Conservation (phyloP, 1,284 basidiomycete species). For the Ustilago hordei region DNA sequence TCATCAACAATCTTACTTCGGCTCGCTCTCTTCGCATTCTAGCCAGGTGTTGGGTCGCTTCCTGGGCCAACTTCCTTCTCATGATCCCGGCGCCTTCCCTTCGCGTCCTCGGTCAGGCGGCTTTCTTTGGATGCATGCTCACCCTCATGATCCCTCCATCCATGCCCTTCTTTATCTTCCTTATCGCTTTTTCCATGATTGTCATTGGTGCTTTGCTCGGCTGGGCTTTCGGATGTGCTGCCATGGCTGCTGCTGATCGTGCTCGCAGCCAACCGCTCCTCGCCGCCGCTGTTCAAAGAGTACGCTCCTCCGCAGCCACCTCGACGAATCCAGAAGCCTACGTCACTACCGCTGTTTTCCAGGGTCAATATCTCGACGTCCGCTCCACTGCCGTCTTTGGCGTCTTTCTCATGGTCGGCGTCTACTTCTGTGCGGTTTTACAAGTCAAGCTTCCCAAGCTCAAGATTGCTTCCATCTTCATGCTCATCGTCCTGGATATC, state of each 20-base stretch:
- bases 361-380: constrained; percentile 78
- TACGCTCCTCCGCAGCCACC: constrained; percentile 64
- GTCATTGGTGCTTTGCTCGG: constrained; percentile 77
- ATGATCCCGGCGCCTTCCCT: constrained; percentile 60
- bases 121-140: constrained; percentile 63
- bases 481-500: constrained; percentile 57
- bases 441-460: constrained; percentile 77
- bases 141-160: constrained; percentile 64
- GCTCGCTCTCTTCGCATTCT: constrained; percentile 41
- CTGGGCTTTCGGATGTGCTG: constrained; percentile 81
- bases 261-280: constrained; percentile 75
- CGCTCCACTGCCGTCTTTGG: constrained; percentile 75
- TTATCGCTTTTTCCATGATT: constrained; percentile 73
- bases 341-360: constrained; percentile 73
- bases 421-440: constrained; percentile 75
- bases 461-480: constrained; percentile 73
- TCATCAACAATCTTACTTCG: constrained; percentile 46
- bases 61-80: constrained; percentile 62
- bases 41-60: constrained; percentile 64
- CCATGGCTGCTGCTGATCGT: constrained; percentile 77
- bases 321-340: constrained; percentile 63
- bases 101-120: constrained; percentile 61
- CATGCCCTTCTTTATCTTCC: constrained; percentile 61
- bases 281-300: constrained; percentile 72
- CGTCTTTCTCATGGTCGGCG: constrained; percentile 78